phyloP scores from a whole-genome alignment of 2,329 filamentous ascomycete species.

The Xylariaceae sp. region DNA sequence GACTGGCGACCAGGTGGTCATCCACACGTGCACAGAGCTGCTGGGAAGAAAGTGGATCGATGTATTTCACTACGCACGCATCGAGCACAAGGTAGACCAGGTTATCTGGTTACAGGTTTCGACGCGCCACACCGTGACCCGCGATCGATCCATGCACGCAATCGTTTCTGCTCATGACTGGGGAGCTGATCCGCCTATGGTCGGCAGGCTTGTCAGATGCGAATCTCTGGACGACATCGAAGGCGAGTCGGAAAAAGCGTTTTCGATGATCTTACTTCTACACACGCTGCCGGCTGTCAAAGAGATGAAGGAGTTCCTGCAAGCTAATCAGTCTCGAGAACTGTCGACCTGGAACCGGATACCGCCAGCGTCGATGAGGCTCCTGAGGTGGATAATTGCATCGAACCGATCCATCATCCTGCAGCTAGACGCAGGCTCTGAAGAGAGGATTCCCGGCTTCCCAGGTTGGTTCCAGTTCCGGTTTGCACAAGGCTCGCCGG shows the following conservation, averaged over 20 bases:
- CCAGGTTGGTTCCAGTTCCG: constrained; percentile 71
- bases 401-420: constrained; percentile 85
- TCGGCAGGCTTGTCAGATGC: constrained; percentile 37
- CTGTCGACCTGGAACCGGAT: constrained; percentile 49
- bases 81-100: constrained; percentile 5
- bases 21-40: constrained; percentile 10
- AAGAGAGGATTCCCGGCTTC: constrained; percentile 58
- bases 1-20: constrained; percentile 25
- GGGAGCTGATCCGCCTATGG: not conserved
- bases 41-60: not conserved
- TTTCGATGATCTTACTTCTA: constrained; percentile 47
- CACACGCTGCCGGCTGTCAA: constrained; percentile 56
- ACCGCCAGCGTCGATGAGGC: constrained; percentile 57
- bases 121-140: constrained; percentile 16
- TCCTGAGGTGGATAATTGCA: constrained; percentile 83
- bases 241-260: constrained; percentile 38
- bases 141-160: not conserved
- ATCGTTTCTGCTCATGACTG: constrained; percentile 1
- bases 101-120: constrained; percentile 18
- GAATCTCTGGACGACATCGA: constrained; percentile 53
- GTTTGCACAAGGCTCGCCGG: constrained; percentile 81
- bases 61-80: constrained; percentile 23
- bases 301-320: constrained; percentile 49
- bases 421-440: constrained; percentile 53
- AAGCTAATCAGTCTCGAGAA: constrained; percentile 32